phyloP scores from a whole-genome alignment of 2,329 filamentous ascomycete species.

The Xenoacremonium recifei region DNA sequence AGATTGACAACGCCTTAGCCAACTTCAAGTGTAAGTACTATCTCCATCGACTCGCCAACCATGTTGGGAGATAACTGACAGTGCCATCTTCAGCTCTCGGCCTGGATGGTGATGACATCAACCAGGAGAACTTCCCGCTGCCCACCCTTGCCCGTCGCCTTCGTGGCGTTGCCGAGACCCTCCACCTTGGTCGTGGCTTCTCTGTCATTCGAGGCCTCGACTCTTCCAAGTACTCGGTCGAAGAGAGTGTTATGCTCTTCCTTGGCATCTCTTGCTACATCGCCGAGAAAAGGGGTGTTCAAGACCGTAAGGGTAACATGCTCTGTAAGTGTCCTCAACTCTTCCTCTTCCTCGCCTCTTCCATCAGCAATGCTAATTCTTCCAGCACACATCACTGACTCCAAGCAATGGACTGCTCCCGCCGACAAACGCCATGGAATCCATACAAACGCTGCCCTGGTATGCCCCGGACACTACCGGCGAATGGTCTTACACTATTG shows the following conservation, averaged over 20 bases:
- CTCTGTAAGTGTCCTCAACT: conserved; percentile 36
- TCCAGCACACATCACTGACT: conserved; percentile 47
- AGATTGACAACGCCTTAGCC: conserved; percentile 23
- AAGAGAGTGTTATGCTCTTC: conserved; percentile 56
- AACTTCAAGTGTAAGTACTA: conserved; percentile 28
- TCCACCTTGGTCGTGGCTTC: conserved; percentile 48
- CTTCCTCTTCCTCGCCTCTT: neutral
- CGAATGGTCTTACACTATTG: conserved; percentile 5
- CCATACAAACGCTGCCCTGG: conserved; percentile 45
- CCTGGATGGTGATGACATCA: conserved; percentile 37
- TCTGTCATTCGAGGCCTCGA: conserved; percentile 54
- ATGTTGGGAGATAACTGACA: conserved; percentile 11
- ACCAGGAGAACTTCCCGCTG: conserved; percentile 38
- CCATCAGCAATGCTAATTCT: conserved; percentile 9
- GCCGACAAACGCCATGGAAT: conserved; percentile 47
- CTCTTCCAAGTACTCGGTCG: conserved; percentile 43
- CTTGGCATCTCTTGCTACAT: conserved; percentile 57
- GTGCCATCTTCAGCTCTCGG: conserved; percentile 19
- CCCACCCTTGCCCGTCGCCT: conserved; percentile 36
- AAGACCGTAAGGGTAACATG: conserved; percentile 43
- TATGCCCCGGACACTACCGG: conserved; percentile 24
- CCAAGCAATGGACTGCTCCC: conserved; percentile 44
- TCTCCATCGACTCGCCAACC: neutral
- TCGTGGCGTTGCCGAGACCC: conserved; percentile 27
- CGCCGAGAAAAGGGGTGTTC: conserved; percentile 50